Evolutionary conservation across 495 filamentous ascomycete species (phyloP), one percentile per base, ranked within the genome.

Genomic region (Parmelia sp.): DNA sequence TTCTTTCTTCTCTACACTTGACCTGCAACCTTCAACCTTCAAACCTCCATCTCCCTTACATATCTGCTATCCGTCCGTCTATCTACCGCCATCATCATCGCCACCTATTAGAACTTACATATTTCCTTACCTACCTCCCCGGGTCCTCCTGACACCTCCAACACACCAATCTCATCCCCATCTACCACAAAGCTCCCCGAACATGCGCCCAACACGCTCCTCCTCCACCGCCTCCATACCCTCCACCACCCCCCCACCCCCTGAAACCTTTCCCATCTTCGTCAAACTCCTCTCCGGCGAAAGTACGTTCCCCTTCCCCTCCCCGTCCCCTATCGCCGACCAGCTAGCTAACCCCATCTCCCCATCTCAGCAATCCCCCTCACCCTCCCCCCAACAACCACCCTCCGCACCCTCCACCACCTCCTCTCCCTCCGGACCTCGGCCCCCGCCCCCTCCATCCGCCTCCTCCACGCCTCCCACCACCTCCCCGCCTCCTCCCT

Each of bases 381-480:
- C 64, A 51, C 70, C 56, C 40, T 79, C 65, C 70, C 70, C 9
- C 58, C 63, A 17, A 56, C 59, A 47, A 71, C 78, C n/a, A 69
- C 79, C 17, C 70, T 80, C 64, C 51, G 70, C 63, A 77, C 73
- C 17, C 76, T 80, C 60, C 73, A 62, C 53, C 71, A 74, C 9
- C 75, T 81, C 45, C 71, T 80, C 71, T 73, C 79, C 25, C 74
- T 81, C 39, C 72, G 71, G 61, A 76, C 75, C 68, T 76, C 75
- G 69, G 65, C 73, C 40, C 73, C 76, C 27, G 57, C 71, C 45
- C 55, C 68, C 58, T 62, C 70, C 55, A 77, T 76, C 63, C 72
- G 74, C 61, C 73, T 80, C 68, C 69, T 76, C 68, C 72, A 69
- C 57, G 70, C 70, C 73, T 66, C 65, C 70, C 7, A 47, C 68